Conservation (phyloP, 305 asterid genomes). For the Petunia hybrid region DNA sequence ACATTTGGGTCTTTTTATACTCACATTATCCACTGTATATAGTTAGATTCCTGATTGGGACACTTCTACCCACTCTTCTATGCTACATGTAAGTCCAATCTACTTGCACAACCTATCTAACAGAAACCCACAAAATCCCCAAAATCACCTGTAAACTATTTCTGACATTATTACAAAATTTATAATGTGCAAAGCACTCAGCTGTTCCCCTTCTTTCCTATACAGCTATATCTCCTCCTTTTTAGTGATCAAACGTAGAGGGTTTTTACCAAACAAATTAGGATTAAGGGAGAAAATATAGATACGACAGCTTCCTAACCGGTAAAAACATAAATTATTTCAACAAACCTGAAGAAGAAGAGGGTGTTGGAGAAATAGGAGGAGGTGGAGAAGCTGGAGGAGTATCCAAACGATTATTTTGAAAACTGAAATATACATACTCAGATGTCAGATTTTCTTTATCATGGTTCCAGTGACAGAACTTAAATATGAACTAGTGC, state of each 20-base stretch:
- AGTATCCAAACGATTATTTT: constrained; percentile 55
- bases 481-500: constrained; percentile 24
- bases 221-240: not conserved
- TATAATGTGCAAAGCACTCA: constrained; percentile 26
- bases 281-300: not conserved
- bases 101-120: not conserved
- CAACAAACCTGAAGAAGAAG: constrained; percentile 66
- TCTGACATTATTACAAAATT: not conserved
- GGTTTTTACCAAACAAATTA: not conserved
- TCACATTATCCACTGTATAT: not conserved
- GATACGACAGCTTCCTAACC: not conserved
- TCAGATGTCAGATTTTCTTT: constrained; percentile 40
- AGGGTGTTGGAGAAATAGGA: constrained; percentile 58
- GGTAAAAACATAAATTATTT: not conserved
- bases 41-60: constrained; percentile 2
- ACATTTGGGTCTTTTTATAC: not conserved
- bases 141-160: constrained; percentile 8
- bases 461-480: constrained; percentile 31
- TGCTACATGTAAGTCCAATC: constrained; percentile 20
- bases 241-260: not conserved
- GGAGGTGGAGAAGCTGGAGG: constrained; percentile 85
- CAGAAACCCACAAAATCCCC: not conserved
- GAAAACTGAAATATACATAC: constrained; percentile 64
- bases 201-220: not conserved
- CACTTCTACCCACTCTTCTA: not conserved